Conservation (phyloP, 2,329 filamentous ascomycete species). For the Coniochaeta sp. region DNA sequence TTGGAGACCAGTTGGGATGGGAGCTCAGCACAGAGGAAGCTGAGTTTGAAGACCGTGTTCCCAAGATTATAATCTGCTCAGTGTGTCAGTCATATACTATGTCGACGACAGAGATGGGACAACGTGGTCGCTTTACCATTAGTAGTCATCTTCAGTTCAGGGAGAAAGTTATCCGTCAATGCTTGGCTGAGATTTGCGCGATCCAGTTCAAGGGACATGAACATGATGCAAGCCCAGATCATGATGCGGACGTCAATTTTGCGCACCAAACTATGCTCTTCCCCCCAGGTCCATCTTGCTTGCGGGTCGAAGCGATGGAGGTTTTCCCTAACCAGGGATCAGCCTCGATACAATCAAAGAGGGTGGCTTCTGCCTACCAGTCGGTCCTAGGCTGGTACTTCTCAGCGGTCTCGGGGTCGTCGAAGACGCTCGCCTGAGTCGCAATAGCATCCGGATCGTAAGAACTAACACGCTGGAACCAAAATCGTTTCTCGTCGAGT, state of each 20-base stretch:
- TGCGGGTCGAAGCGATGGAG: background rate
- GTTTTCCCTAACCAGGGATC: background rate
- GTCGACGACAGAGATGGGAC: background rate
- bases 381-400: slow-evolving; percentile 23
- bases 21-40: slow-evolving; percentile 47
- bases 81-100: background rate
- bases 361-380: slow-evolving; percentile 13
- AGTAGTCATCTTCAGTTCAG: slow-evolving; percentile 32
- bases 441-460: slow-evolving; percentile 26
- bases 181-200: slow-evolving; percentile 38
- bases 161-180: slow-evolving; percentile 38
- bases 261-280: slow-evolving; percentile 1
- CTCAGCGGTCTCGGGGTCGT: slow-evolving; percentile 25
- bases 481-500: slow-evolving; percentile 20
- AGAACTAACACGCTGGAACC: slow-evolving; percentile 19
- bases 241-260: slow-evolving; percentile 2
- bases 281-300: background rate
- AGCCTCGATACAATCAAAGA: background rate
- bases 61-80: slow-evolving; percentile 35
- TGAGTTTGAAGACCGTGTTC: slow-evolving; percentile 39
- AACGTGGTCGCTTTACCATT: slow-evolving; percentile 24
- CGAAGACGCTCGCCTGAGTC: slow-evolving; percentile 30
- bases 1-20: slow-evolving; percentile 54
- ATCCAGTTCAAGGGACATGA: slow-evolving; percentile 41
- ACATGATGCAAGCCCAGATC: slow-evolving; percentile 18